Conservation (phyloP, 1,284 basidiomycete species). For the Fereydounia khargensis region DNA sequence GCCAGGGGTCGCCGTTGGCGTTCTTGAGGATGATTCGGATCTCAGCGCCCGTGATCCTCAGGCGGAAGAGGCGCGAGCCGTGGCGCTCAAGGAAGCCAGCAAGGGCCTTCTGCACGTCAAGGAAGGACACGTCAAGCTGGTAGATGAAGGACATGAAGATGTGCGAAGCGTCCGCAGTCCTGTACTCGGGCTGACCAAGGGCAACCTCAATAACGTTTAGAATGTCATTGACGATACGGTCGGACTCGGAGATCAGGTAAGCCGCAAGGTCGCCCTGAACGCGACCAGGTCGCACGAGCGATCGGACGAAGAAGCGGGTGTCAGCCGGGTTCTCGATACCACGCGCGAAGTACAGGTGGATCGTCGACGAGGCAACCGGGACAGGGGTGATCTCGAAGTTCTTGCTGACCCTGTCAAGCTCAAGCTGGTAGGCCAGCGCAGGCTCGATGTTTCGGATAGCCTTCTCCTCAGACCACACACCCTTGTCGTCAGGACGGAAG, state of each 20-base stretch:
- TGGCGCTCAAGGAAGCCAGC: conserved; percentile 92
- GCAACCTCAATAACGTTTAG: conserved; percentile 81
- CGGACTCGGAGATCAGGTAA: conserved; percentile 97
- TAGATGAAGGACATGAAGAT: conserved; percentile 89
- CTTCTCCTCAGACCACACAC: conserved; percentile 86
- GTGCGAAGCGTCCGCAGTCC: conserved; percentile 54
- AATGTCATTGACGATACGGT: conserved; percentile 89
- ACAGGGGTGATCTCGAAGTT: conserved; percentile 90
- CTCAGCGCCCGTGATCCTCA: conserved; percentile 96
- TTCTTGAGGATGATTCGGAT: conserved; percentile 93
- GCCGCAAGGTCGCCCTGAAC: conserved; percentile 88
- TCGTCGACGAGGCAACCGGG: conserved; percentile 71
- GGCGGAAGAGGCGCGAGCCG: conserved; percentile 93
- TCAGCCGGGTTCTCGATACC: conserved; percentile 95
- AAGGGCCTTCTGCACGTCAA: conserved; percentile 91
- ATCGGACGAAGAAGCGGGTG: conserved; percentile 94
- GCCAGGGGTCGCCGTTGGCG: conserved; percentile 77
- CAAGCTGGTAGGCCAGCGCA: conserved; percentile 95
- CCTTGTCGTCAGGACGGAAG: conserved; percentile 68
- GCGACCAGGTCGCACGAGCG: conserved; percentile 90
- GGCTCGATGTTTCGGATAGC: conserved; percentile 98
- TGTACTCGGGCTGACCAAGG: conserved; percentile 51
- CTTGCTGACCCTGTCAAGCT: conserved; percentile 83
- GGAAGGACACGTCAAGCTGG: conserved; percentile 89
- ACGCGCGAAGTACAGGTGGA: conserved; percentile 80